Percentiles rank a stretch among this genome's conserved stretches.
phyloP scores from a whole-genome alignment of 306 rosid genomes.

The Castanea mollissima region DNA sequence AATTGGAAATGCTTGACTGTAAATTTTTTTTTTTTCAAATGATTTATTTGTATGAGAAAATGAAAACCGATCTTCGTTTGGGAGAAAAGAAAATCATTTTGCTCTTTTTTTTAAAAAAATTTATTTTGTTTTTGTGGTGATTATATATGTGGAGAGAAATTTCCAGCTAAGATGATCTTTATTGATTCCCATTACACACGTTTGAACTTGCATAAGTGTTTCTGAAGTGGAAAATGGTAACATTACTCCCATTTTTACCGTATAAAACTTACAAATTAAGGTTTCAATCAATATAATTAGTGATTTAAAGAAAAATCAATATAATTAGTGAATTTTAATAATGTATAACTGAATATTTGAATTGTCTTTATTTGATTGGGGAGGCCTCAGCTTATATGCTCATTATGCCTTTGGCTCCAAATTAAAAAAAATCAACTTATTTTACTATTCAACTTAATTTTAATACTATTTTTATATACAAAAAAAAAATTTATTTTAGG shows the following conservation, averaged over 20 bases:
- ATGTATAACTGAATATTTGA: too few relatives aligned
- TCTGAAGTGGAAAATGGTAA: background rate
- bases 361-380: too few relatives aligned
- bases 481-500: too few relatives aligned
- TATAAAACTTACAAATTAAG: too few relatives aligned
- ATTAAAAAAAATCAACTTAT: too few relatives aligned
- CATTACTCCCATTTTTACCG: rapidly evolving
- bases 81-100: constrained; percentile 37
- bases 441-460: too few relatives aligned
- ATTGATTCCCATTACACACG: background rate
- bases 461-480: too few relatives aligned
- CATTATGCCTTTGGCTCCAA: too few relatives aligned
- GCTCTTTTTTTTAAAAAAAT: background rate
- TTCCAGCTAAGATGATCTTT: background rate
- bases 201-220: background rate
- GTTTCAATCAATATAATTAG: too few relatives aligned
- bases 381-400: too few relatives aligned
- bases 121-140: background rate
- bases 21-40: constrained; percentile 7
- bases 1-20: constrained; percentile 26
- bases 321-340: too few relatives aligned
- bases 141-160: background rate
- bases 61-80: constrained; percentile 20
- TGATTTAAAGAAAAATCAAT: too few relatives aligned
- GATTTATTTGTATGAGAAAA: constrained; percentile 1